Base-by-base conservation (phyloP, 306 rosid species). In the Delonix regia region DNA sequence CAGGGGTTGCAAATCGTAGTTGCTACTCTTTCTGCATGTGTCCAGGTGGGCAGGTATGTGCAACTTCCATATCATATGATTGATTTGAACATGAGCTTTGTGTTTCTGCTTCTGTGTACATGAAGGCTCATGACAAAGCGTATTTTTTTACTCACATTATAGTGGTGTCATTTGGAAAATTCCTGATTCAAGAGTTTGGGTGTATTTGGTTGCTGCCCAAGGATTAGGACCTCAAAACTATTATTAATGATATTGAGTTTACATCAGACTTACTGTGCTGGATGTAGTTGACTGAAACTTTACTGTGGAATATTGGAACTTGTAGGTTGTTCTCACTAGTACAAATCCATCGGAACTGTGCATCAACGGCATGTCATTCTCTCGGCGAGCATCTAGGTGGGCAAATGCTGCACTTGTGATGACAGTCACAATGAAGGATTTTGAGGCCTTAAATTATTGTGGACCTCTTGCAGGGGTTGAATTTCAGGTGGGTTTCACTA, bases 21-120 rank as follows among this genome's bases (percentile, higher is more conserved):
- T 95, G 99, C 86, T 95, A 95, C 82, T 95, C 99, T 67, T 95
- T 95, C 80, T 95, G 99, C 78, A 95, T 92, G 99, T 95, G 99
- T 83, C 99, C 99, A 16, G 99, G 99, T 82, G 99, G 99, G 69
- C 99, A 95, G 97, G 99, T 92, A 79, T 48, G 52, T 81, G 57
- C 72, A 13, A 75, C 55, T 48, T 71, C 55, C 68, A 25, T 49
- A 71, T 67, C 75, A 76, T 74, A 64, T 69, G 78, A 61, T 25
- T 83, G 48, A 22, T 25, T 67, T 42, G 68, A 78, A 70, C 47
- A 45, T 56, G 67, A 55, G 5, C 57, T 79, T 75, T 71, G 69
- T 66, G 36, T 63, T 71, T 38, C 27, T 80, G 70, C 48, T 52
- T 61, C 76, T 30, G 27, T 69, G 68, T 59, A 49, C 57, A 42